These are phyloP conservation scores for Haberlea rhodopensis DNA, from an alignment of 257 asterid species.

Conservation along the genomic window DNA sequence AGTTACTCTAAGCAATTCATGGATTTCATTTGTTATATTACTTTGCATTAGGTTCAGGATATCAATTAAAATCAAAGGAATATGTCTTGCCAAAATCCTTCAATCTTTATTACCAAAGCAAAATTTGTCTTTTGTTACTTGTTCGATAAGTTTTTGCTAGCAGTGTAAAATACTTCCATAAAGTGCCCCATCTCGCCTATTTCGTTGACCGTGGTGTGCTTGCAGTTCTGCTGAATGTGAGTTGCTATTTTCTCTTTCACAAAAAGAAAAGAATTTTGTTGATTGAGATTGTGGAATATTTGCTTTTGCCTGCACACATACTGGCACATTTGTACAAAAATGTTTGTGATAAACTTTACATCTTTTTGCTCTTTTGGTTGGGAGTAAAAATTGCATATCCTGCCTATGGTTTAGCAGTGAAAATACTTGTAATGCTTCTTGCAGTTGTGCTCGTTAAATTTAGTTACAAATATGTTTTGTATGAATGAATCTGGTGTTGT, in stretches of 20 bases:
- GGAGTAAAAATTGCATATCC: not conserved
- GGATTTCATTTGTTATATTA: not conserved
- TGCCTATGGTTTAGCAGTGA: not conserved
- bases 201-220: not conserved
- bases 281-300: not conserved
- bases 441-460: constrained; percentile 4
- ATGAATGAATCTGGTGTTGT: constrained; percentile 20
- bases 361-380: too few species aligned
- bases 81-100: not conserved
- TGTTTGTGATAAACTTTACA: not conserved
- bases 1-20: not conserved
- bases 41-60: not conserved
- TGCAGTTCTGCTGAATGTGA: not conserved
- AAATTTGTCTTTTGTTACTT: too few species aligned
- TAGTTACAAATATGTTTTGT: constrained; percentile 15
- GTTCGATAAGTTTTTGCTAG: not conserved
- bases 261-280: too few species aligned
- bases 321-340: not conserved
- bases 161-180: not conserved
- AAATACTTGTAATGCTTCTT: too few species aligned
- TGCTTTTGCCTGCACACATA: not conserved
- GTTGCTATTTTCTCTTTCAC: too few species aligned
- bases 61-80: not conserved
- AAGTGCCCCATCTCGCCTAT: not conserved
- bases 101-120: not conserved